A percentile compares a stretch with the other conserved stretches of the same genome.
Evolutionary conservation across 768 basidiomycete species (phyloP).

Genomic region (Amanita brunnescens): DNA sequence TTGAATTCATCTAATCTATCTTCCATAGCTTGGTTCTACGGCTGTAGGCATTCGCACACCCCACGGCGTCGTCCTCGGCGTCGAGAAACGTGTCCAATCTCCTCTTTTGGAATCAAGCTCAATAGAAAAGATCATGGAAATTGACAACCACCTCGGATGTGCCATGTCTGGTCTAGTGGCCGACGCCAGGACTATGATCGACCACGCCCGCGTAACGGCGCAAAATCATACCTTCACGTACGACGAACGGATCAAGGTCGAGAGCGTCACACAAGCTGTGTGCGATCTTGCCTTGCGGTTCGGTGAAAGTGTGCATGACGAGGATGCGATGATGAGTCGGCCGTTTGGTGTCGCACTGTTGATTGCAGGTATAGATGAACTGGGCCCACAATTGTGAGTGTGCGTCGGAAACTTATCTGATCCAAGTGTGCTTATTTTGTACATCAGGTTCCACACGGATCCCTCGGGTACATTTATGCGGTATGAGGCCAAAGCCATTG

Average conservation of each 20-base stretch:
- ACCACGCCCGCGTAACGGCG: slow-evolving; percentile 95
- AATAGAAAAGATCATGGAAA: slow-evolving; percentile 99
- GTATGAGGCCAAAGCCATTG: slow-evolving; percentile 97
- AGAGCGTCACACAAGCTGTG: slow-evolving; percentile 96
- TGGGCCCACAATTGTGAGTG: slow-evolving; percentile 89
- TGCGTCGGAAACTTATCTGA: neutral
- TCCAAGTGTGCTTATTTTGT: neutral
- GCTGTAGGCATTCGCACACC: slow-evolving; percentile 92
- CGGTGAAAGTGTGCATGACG: slow-evolving; percentile 98
- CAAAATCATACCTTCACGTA: slow-evolving; percentile 96
- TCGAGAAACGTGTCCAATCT: slow-evolving; percentile 98
- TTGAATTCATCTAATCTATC: neutral
- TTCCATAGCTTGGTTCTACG: slow-evolving; percentile 84
- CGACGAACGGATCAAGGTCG: slow-evolving; percentile 94
- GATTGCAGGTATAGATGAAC: slow-evolving; percentile 95
- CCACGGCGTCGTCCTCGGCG: slow-evolving; percentile 86
- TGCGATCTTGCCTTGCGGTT: slow-evolving; percentile 96
- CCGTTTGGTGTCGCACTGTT: slow-evolving; percentile 97
- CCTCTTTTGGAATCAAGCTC: slow-evolving; percentile 91
- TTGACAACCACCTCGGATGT: slow-evolving; percentile 91
- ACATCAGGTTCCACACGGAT: slow-evolving; percentile 86
- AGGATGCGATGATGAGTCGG: slow-evolving; percentile 98
- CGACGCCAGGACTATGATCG: slow-evolving; percentile 98
- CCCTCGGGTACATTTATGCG: slow-evolving; percentile 96
- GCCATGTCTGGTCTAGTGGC: slow-evolving; percentile 98